Percentiles rank a stretch among this genome's conserved stretches.
These are phyloP conservation scores for Haematococcus lacustris DNA, from an alignment of 139 green algal species.

Conservation along the genomic window DNA sequence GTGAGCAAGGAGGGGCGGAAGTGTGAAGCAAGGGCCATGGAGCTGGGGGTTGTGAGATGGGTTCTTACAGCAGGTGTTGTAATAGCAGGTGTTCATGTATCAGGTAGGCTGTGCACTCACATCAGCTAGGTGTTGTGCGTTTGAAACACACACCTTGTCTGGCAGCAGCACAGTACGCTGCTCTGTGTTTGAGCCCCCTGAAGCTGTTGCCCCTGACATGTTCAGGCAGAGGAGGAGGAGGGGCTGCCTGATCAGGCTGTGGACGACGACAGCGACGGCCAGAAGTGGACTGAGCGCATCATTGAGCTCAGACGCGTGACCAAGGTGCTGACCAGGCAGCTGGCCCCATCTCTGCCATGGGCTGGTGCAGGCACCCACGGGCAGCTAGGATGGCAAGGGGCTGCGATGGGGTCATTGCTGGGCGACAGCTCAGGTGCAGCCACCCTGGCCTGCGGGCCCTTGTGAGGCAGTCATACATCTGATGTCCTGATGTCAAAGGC, in stretches of 20 bases:
- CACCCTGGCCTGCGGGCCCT: no score
- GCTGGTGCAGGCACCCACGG: no score
- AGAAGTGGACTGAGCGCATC: slow-evolving; percentile 48
- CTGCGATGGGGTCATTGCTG: no score
- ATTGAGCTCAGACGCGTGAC: slow-evolving; percentile 80
- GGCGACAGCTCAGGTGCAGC: no score
- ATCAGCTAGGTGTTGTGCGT: neutral
- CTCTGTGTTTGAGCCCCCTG: slow-evolving; percentile 4
- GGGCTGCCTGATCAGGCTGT: slow-evolving; percentile 14
- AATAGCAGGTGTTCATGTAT: neutral
- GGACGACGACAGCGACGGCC: slow-evolving; percentile 17
- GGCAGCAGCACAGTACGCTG: neutral
- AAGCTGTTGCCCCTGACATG: slow-evolving; percentile 9
- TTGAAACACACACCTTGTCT: neutral
- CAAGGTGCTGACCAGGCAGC: slow-evolving; percentile 92
- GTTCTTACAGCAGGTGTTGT: neutral
- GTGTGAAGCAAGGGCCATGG: neutral
- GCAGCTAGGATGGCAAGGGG: no score
- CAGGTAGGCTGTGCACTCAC: neutral
- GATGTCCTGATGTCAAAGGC: no score
- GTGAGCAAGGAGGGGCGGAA: neutral
- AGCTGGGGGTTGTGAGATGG: neutral
- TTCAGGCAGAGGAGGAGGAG: slow-evolving; percentile 7
- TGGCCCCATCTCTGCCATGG: no score
- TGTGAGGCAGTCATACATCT: no score